Base-by-base conservation (phyloP, 345 rosid species). In the Euphorbia tirucalli region DNA sequence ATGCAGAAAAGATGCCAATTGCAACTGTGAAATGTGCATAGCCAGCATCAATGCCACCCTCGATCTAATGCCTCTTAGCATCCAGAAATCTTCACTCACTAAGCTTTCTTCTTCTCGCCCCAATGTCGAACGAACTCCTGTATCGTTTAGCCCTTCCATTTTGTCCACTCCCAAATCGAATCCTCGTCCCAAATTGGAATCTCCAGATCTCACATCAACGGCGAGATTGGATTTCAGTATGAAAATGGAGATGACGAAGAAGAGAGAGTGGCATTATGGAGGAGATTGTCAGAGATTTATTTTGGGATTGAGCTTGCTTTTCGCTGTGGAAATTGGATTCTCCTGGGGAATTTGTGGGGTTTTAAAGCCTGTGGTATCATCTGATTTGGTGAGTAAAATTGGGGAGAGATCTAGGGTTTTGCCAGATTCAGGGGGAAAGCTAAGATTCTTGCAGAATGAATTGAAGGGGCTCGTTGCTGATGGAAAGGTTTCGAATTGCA, bases 21-120 rank as follows among this genome's bases (percentile, higher is more conserved):
- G 98, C 82, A 78, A 69, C 73, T 95, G 99, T 71, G 83, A 87
- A 31, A 89, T 90, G 39, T 95, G 98, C 84, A 78, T 92, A 39
- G 90, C 85, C 18, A 90, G 96, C 83, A 88, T 95, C 86, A 89
- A 82, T 61, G 96, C 97, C 30, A 95, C 92, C 49, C 92, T 87
- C 46, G 99, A 95, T 61, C 98, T 95, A 74, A 85, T 88, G 90
- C 88, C 96, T n/a, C 22, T 43, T 9, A 95, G 89, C 71, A 72
- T 79, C n/a, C 93, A 88, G 31, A 91, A 83, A 68, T 87, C 84
- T 75, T 88, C 97, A 0, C 84, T 92, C 76, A 83, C 91, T 10
- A 89, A 83, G 78, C 77, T 89, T 75, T 88, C 77, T 60, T 79
- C 87, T 0, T 71, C 74, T 0, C 61, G 24, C 73, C 81, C 74